Percentiles rank a stretch among this genome's conserved stretches.
Conservation (phyloP, 306 rosid genomes). For the Arachis stenosperma region DNA sequence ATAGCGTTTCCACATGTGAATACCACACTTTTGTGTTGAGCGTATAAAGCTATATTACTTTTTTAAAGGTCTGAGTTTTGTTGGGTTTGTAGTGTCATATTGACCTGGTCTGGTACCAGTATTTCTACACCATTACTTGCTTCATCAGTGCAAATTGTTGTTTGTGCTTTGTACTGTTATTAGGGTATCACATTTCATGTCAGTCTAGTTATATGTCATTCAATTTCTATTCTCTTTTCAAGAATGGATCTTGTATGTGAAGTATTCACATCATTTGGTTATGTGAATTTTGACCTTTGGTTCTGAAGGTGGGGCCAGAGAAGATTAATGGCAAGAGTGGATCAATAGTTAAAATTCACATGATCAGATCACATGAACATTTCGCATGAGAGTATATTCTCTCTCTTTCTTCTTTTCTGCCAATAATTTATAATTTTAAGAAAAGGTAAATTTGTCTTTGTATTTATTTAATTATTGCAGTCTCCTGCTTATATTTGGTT, state of each 20-base stretch:
- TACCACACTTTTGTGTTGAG: conserved; percentile 1
- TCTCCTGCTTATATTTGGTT: conserved; percentile 26
- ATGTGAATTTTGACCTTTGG: too few relatives aligned
- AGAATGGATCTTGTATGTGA: too few relatives aligned
- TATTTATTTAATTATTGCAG: neutral
- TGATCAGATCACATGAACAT: too few relatives aligned
- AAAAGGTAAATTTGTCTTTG: neutral
- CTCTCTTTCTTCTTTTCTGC: neutral
- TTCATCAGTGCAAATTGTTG: conserved; percentile 9
- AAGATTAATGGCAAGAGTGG: too few relatives aligned
- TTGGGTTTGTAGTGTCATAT: neutral
- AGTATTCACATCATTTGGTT: too few relatives aligned
- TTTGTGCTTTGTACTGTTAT: neutral
- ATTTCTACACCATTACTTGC: neutral
- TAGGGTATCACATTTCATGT: conserved; percentile 10
- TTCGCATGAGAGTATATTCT: neutral
- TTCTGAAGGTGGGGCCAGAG: too few relatives aligned
- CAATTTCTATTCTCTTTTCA: neutral
- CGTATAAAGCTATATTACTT: neutral
- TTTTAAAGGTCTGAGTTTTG: neutral
- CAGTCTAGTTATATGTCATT: conserved; percentile 11
- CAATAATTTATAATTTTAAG: neutral
- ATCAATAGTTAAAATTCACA: too few relatives aligned
- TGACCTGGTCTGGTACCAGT: conserved; percentile 1
- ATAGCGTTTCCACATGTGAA: neutral